Percentiles rank a stretch among this genome's conserved stretches.
phyloP scores from a whole-genome alignment of 2,329 filamentous ascomycete genomes.

The Colletotrichum aenigma region DNA sequence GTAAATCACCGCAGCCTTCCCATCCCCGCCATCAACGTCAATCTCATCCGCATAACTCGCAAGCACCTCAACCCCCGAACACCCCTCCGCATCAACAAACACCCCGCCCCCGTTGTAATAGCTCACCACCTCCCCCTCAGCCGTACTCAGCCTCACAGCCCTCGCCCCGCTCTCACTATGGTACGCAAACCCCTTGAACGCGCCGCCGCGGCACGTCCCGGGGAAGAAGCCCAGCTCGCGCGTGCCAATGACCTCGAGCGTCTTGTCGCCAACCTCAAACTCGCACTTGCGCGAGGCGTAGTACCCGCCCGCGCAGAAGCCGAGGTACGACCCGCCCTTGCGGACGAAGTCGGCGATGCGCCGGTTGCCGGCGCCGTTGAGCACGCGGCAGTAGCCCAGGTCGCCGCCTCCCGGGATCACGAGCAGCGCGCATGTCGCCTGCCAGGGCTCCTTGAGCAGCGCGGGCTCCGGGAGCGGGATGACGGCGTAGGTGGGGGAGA shows the following conservation, averaged over 20 bases:
- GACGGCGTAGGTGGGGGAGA: conserved; percentile 91
- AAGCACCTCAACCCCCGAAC: conserved; percentile 76
- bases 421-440: conserved; percentile 81
- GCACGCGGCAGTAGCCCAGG: conserved; percentile 82
- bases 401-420: conserved; percentile 96
- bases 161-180: conserved; percentile 83
- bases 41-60: conserved; percentile 79
- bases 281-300: conserved; percentile 84
- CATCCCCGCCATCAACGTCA: conserved; percentile 75
- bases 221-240: conserved; percentile 90
- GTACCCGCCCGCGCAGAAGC: conserved; percentile 94
- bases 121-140: conserved; percentile 60
- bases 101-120: conserved; percentile 97
- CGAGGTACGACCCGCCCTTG: conserved; percentile 83
- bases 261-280: conserved; percentile 79
- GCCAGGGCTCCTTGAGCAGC: conserved; percentile 91
- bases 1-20: conserved; percentile 80
- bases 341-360: conserved; percentile 86
- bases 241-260: conserved; percentile 83
- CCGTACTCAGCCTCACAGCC: conserved; percentile 70
- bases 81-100: conserved; percentile 78
- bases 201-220: conserved; percentile 82
- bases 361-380: conserved; percentile 88
- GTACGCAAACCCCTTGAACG: conserved; percentile 90
- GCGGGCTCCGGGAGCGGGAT: conserved; percentile 80